Conservation (phyloP, 176 grass and related monocot genomes). For the bread wheat (Triticum aestivum) region IWGSC_CS_RefSeq_v2.1 NC_057804.1:516716447-516716946, state of each 20-base stretch:
- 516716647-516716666: background rate
- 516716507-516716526: slow-evolving; percentile 86
- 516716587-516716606: background rate
- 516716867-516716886: no score
- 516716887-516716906: no score
- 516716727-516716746: slow-evolving; percentile 17
- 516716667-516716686: background rate
- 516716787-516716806: slow-evolving; percentile 35
- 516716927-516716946: no score
- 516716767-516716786: background rate
- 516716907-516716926: no score
- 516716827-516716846: no score
- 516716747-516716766: background rate
- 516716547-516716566: slow-evolving; percentile 38
- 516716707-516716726: background rate
- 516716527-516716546: slow-evolving; percentile 57
- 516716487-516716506: slow-evolving; percentile 37
- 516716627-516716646: slow-evolving; percentile 16
- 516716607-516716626: background rate
- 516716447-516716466: background rate
- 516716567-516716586: slow-evolving; percentile 16
- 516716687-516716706: background rate
- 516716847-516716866: no score
- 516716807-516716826: background rate
- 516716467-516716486: background rate